Evolutionary conservation across 306 rosid species (phyloP), one percentile per base, ranked within the genome.

Genomic region (Glycyrrhiza uralensis): DNA sequence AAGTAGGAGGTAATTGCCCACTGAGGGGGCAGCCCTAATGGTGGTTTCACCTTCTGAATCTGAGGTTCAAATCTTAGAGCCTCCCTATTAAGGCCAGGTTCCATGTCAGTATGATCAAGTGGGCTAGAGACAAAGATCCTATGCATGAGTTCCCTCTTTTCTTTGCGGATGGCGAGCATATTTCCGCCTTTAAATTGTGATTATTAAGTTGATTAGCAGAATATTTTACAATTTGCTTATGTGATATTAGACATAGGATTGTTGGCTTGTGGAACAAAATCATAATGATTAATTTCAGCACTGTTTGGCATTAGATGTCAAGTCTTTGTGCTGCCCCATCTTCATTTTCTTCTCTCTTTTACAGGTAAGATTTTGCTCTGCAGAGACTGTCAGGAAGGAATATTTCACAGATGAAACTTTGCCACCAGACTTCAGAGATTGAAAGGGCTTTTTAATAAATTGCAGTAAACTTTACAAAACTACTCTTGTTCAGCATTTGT

Each of bases 291-390:
- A 36, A n/a, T 68, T 69, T 67, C 17, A 23, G 28, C 68, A 28
- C 46, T 72, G 42, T 59, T 60, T 51, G 52, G 56, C 26, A 1
- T 52, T 20, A 26, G 6, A 56, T 50, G 20, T 24, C n/a, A n/a
- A 9, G 67, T 51, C 67, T 46, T 7, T 14, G 47, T 41, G 55
- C 49, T 49, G 33, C 32, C 26, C 22, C 11, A 8, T 66, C 64
- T 57, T 70, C 24, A 58, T 47, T 70, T 75, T 38, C 66, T 62
- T 60, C 12, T 44, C 47, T 47, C 13, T 78, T 78, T 82, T 83
- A 81, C 75, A 95, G 99, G 97, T 52, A 63, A 86, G 86, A 51
- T 95, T 95, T 85, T 95, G 99, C 85, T 85, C 95, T 2, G 86
- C 75, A 41, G 93, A 95, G 59, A 84, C 83, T 35, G 80, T 91